phyloP scores from a whole-genome alignment of 1,284 basidiomycete species.

The Xanthoconium separans region DNA sequence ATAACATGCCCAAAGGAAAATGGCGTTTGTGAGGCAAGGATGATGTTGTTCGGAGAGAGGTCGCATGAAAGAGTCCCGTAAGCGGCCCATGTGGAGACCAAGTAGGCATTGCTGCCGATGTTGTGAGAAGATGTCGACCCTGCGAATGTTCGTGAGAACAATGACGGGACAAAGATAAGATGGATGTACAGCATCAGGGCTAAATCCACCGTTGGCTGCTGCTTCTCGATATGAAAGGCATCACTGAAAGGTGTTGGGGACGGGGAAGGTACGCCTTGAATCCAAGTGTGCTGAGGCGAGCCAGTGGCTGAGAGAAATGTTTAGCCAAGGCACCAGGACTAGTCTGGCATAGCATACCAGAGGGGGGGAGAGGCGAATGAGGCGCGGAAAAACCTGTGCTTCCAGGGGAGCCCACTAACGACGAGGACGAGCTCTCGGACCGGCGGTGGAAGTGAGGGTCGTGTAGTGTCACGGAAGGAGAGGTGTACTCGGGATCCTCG shows the following conservation, averaged over 20 bases:
- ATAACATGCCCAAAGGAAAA: slow-evolving; percentile 79
- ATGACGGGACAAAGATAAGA: slow-evolving; percentile 2
- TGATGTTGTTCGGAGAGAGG: slow-evolving; percentile 61
- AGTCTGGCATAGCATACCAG: slow-evolving; percentile 40
- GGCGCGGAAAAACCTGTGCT: slow-evolving; percentile 56
- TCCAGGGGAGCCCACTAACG: slow-evolving; percentile 56
- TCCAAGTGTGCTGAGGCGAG: slow-evolving; percentile 33
- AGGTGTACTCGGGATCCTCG: slow-evolving; percentile 58
- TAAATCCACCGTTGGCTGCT: slow-evolving; percentile 59
- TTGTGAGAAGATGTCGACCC: slow-evolving; percentile 71
- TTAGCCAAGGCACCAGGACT: slow-evolving; percentile 21
- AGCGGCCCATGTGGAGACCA: slow-evolving; percentile 60
- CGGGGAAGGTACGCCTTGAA: slow-evolving; percentile 41
- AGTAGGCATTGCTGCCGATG: slow-evolving; percentile 73
- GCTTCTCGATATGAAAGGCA: slow-evolving; percentile 44
- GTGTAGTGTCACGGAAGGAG: slow-evolving; percentile 49
- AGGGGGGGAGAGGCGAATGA: slow-evolving; percentile 58
- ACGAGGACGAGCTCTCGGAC: slow-evolving; percentile 64
- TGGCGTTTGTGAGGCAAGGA: slow-evolving; percentile 71
- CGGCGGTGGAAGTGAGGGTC: slow-evolving; percentile 51
- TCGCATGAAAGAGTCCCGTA: slow-evolving; percentile 56
- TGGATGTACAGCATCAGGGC: slow-evolving; percentile 61
- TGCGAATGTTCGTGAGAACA: slow-evolving; percentile 31
- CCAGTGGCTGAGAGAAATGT: slow-evolving; percentile 15
- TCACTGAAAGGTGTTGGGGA: slow-evolving; percentile 51